Percentiles rank a stretch among this genome's conserved stretches.
Evolutionary conservation across 1,139 yeast genomes (phyloP).

Genomic region (Nakaseomyces nivariensis): DNA sequence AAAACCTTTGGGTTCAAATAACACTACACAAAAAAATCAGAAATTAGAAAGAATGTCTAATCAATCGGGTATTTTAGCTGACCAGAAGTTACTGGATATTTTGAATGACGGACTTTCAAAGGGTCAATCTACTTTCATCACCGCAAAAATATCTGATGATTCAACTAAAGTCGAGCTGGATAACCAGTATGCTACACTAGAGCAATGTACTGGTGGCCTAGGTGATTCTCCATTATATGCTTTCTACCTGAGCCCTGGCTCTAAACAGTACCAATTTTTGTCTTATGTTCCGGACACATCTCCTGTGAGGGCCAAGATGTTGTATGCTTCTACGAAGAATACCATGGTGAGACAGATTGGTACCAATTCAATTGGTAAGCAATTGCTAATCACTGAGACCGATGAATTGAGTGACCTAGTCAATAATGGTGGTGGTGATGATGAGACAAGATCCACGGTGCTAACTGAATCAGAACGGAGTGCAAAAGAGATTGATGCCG

Average conservation of each 20-base stretch:
- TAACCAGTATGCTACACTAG: conserved; percentile 30
- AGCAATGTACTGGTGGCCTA: conserved; percentile 20
- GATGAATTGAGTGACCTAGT: conserved; percentile 41
- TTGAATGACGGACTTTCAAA: conserved; percentile 22
- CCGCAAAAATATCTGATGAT: conserved; percentile 34
- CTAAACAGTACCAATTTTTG: conserved; percentile 43
- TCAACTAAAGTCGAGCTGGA: conserved; percentile 40
- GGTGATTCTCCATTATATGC: conserved; percentile 52
- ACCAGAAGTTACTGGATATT: conserved; percentile 33
- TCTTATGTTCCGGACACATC: conserved; percentile 85
- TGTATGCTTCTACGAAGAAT: conserved; percentile 84
- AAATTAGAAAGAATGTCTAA: conserved; percentile 41
- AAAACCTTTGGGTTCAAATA: no score
- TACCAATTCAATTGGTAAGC: conserved; percentile 49
- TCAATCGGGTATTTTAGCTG: conserved; percentile 59
- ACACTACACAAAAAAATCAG: no score
- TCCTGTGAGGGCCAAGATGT: conserved; percentile 77
- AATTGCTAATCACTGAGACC: conserved; percentile 45
- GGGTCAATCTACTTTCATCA: conserved; percentile 17
- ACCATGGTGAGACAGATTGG: conserved; percentile 68
- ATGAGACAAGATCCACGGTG: conserved; percentile 29
- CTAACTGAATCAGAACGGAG: conserved; percentile 52
- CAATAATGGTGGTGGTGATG: conserved; percentile 18
- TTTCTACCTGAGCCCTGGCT: conserved; percentile 36
- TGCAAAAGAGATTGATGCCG: conserved; percentile 18